Base-by-base conservation (phyloP, 1,284 basidiomycete genomes). In the Ceratobasidium sp. region DNA sequence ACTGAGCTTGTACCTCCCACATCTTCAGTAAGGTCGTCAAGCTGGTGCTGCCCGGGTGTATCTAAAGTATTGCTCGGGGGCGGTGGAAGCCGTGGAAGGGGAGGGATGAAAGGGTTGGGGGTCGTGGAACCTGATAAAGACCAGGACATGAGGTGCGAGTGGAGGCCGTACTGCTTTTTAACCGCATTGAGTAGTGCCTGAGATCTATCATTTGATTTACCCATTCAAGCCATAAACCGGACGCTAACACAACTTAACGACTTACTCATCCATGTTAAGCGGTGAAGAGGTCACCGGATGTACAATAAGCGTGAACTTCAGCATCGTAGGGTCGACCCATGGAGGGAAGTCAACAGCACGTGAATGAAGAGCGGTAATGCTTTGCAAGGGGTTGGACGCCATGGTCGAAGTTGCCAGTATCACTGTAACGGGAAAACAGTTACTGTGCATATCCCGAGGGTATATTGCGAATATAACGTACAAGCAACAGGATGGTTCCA, bases 401-500 rank as follows among this genome's bases (percentile, higher is more conserved):
- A 83, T 85, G 1, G 91, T 93, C 15, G 91, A 92, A 0, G 91
- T 89, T 38, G 89, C 90, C 58, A 90, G 78, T 68, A 93, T 87
- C 62, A 92, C 91, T 92, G 74, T 22, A 69, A 34, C 15, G 5
- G 27, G 4, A 38, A 43, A 27, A 29, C 13, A 22, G 49, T 65
- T 20, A 54, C 43, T 38, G 8, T n/a, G 29, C 13, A 6, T 32
- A 22, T 4, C 35, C 15, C 12, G 12, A n/a, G 10, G 27, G 3
- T 54, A 34, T 25, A 20, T 38, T 3, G 34, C 6, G 29, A 70
- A 32, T 52, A 40, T 45, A 60, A 83, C 89, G 72, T 75, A 92
- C 91, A 80, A 42, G 91, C 85, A 65, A 87, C 84, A 53, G 91
- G 91, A 79, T 93, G 91, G 75, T 92, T 93, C 91, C 91, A 93